phyloP scores from a whole-genome alignment of 2,329 filamentous ascomycete genomes.

The Westerdykella aurantiaca region DNA sequence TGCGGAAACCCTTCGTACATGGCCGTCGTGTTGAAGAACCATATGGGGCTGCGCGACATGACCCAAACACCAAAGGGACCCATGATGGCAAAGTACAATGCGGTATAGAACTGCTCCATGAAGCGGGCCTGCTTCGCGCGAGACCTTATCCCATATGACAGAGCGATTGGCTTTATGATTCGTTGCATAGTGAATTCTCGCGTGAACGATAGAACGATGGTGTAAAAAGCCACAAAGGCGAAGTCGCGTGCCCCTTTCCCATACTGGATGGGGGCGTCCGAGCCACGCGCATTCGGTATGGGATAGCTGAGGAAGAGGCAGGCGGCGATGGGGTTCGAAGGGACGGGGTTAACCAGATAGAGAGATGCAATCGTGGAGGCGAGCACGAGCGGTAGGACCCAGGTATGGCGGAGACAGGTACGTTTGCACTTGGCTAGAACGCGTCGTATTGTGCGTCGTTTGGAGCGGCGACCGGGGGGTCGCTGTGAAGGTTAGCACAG shows the following conservation, averaged over 20 bases:
- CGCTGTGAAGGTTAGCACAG: conserved; percentile 16
- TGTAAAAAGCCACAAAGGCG: conserved; percentile 85
- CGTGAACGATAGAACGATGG: conserved; percentile 81
- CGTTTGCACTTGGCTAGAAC: conserved; percentile 43
- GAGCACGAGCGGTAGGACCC: conserved; percentile 64
- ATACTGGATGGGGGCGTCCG: conserved; percentile 56
- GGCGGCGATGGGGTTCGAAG: conserved; percentile 70
- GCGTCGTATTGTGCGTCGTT: conserved; percentile 43
- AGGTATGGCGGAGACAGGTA: conserved; percentile 50
- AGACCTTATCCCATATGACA: conserved; percentile 61
- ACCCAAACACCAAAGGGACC: conserved; percentile 82
- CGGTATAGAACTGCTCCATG: conserved; percentile 95
- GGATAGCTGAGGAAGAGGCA: conserved; percentile 90
- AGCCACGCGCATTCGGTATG: conserved; percentile 50
- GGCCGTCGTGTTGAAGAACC: conserved; percentile 87
- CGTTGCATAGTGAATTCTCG: conserved; percentile 96
- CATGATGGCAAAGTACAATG: conserved; percentile 78
- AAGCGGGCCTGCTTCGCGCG: conserved; percentile 80
- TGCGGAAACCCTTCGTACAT: conserved; percentile 92
- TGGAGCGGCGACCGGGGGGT: conserved; percentile 35
- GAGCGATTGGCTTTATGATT: conserved; percentile 69
- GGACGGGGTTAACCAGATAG: conserved; percentile 70
- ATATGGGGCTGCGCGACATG: conserved; percentile 85
- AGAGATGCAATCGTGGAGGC: conserved; percentile 57
- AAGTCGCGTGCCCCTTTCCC: conserved; percentile 85